Evolutionary conservation across 768 basidiomycete species (phyloP).

Genomic region (Pisolithus sp.): DNA sequence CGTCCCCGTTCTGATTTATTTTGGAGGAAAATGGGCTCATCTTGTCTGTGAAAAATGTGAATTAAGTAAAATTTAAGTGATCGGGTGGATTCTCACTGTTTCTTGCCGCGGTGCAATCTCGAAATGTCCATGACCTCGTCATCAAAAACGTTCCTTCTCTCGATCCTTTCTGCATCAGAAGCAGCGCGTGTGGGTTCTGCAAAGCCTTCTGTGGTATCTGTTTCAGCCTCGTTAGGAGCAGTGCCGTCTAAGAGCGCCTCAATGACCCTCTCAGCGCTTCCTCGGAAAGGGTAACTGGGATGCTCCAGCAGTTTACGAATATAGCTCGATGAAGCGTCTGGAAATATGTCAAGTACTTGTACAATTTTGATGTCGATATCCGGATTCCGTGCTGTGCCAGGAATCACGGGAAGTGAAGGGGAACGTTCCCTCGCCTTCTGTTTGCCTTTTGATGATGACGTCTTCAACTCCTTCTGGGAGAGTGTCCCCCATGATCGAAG

Average conservation of each 20-base stretch:
- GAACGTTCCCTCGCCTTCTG: slow-evolving; percentile 22
- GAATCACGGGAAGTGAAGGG: slow-evolving; percentile 2
- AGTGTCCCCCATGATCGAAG: slow-evolving; percentile 51
- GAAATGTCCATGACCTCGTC: slow-evolving; percentile 61
- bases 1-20: slow-evolving; percentile 59
- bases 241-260: slow-evolving; percentile 72
- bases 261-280: slow-evolving; percentile 56
- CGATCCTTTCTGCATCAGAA: slow-evolving; percentile 20
- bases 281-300: slow-evolving; percentile 40
- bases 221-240: slow-evolving; percentile 36
- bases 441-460: slow-evolving; percentile 34
- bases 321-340: slow-evolving; percentile 51
- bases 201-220: background rate
- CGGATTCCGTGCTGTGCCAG: slow-evolving; percentile 23
- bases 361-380: slow-evolving; percentile 53
- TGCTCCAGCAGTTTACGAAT: slow-evolving; percentile 51
- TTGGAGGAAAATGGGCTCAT: slow-evolving; percentile 38
- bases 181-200: background rate
- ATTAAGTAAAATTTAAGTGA: slow-evolving; percentile 2
- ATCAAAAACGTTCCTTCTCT: slow-evolving; percentile 72
- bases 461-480: slow-evolving; percentile 27
- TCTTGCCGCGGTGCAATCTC: slow-evolving; percentile 59
- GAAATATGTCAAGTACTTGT: slow-evolving; percentile 74
- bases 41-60: slow-evolving; percentile 31
- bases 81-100: slow-evolving; percentile 36